Base-by-base conservation (phyloP, 176 grass and related monocot genomes). In the Triticum urartu region DNA sequence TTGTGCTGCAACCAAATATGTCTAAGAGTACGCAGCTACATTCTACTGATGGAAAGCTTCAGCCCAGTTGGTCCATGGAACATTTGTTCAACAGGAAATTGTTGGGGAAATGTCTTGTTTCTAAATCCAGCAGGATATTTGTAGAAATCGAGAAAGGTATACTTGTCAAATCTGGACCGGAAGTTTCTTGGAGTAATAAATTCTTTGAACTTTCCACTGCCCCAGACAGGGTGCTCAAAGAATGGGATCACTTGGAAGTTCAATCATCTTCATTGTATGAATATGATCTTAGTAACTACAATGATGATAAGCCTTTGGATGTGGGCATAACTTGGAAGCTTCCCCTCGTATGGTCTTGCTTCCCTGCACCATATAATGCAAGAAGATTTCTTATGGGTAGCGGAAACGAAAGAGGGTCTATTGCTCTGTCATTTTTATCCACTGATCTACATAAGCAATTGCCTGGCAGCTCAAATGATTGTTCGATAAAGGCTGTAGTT, bases 371-470 rank as follows among this genome's bases (percentile, higher is more conserved):
- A 72, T 90, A 89, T 86, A 72, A 94, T 85, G 90, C 64, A 77
- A 95, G 65, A 79, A 89, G 96, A 85, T 98, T 95, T 98, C 86
- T 98, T n/a, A 94, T 98, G 86, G 96, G 96, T 64, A 98, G 92
- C 39, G 96, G 96, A 82, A 98, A 95, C 80, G 93, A 98, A 86
- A 95, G 96, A 84, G 96, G 96, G 38, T 95, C 93, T 35, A 92
- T 98, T 85, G 96, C 93, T 88, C 86, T 98, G 77, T 95, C 93
- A 80, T 89, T 95, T 90, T 81, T 86, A 40, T 91, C 92, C 8
- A 89, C 92, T 70, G 78, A 81, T 79, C 72, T 84, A 84, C 84
- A 84, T 60, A 84, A 85, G 34, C 81, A 93, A 84, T 84, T 88
- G 66, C 74, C 62, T 81, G 84, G 72, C 56, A 64, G 21, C 76